These are phyloP conservation scores for Rhodotorula diobovata DNA, from an alignment of 768 basidiomycete species.

Conservation along the genomic window DNA sequence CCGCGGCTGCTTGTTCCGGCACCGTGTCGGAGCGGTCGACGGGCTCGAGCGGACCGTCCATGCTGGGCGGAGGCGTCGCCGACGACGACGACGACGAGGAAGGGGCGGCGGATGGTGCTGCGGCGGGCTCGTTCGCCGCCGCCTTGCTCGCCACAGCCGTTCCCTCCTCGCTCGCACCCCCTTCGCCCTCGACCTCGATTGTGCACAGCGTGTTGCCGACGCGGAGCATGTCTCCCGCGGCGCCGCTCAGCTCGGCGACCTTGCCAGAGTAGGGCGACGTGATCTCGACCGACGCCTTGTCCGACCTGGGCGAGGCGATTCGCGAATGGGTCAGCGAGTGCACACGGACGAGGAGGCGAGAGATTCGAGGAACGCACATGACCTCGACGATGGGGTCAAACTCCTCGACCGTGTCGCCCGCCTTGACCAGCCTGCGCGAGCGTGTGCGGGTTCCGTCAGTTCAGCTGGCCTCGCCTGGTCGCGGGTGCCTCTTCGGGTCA, in stretches of 20 bases:
- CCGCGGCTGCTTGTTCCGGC: neutral
- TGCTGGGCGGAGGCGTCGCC: neutral
- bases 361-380: conserved; percentile 14
- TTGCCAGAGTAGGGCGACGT: conserved; percentile 78
- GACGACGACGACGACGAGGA: conserved; percentile 18
- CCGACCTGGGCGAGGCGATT: conserved; percentile 55
- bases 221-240: conserved; percentile 69
- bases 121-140: neutral
- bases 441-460: neutral
- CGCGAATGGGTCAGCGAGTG: neutral
- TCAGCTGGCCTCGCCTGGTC: too few relatives aligned
- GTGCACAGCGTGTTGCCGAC: conserved; percentile 70
- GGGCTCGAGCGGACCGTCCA: neutral
- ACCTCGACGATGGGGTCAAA: conserved; percentile 73
- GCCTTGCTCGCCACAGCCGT: neutral
- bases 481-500: too few relatives aligned
- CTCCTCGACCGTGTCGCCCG: conserved; percentile 54
- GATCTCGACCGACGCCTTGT: conserved; percentile 87
- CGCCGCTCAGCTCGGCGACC: conserved; percentile 65
- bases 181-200: conserved; percentile 59
- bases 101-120: too few relatives aligned
- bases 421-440: conserved; percentile 60
- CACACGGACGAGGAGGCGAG: neutral
- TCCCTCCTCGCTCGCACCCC: neutral
- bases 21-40: neutral